A percentile compares a stretch with the other conserved stretches of the same genome.
Evolutionary conservation across 345 rosid species (phyloP).

Genomic region (Acer yangbiense): DNA sequence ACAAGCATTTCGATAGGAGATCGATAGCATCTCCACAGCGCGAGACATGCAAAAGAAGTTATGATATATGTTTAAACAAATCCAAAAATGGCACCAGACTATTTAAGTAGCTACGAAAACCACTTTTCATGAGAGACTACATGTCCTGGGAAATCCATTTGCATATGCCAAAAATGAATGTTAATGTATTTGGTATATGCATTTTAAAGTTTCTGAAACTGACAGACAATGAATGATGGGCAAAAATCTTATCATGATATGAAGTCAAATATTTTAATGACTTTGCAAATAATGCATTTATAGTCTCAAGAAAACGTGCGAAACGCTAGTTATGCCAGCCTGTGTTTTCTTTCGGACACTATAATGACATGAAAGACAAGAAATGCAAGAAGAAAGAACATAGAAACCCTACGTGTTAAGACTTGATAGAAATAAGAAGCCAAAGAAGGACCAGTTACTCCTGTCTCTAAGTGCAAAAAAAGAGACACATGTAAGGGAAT

Average conservation of each 20-base stretch:
- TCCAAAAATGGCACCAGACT: not conserved
- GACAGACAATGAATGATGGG: constrained; percentile 3
- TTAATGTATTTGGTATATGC: not conserved
- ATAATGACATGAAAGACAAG: not conserved
- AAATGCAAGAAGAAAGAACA: constrained; percentile 9
- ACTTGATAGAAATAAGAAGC: constrained; percentile 12
- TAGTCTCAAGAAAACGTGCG: constrained; percentile 12
- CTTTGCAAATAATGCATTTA: not conserved
- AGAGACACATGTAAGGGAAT: constrained; percentile 7
- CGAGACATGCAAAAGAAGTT: not conserved
- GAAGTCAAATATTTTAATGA: not conserved
- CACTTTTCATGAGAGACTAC: not conserved
- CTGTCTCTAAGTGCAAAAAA: constrained; percentile 20
- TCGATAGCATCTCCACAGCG: not conserved
- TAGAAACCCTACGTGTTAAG: constrained; percentile 3
- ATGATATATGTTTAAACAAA: not conserved
- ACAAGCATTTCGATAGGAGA: not conserved
- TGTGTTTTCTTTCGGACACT: not conserved
- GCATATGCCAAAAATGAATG: constrained; percentile 2
- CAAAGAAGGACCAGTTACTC: constrained; percentile 22
- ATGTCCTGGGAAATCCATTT: not conserved
- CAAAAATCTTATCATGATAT: not conserved
- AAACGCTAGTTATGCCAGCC: not conserved
- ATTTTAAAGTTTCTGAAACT: not conserved
- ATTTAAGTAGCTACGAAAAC: not conserved